Percentiles rank a stretch among this genome's conserved stretches.
Conservation (phyloP, 192 early-diverging fungal genomes). For the Mortierella claussenii region DNA sequence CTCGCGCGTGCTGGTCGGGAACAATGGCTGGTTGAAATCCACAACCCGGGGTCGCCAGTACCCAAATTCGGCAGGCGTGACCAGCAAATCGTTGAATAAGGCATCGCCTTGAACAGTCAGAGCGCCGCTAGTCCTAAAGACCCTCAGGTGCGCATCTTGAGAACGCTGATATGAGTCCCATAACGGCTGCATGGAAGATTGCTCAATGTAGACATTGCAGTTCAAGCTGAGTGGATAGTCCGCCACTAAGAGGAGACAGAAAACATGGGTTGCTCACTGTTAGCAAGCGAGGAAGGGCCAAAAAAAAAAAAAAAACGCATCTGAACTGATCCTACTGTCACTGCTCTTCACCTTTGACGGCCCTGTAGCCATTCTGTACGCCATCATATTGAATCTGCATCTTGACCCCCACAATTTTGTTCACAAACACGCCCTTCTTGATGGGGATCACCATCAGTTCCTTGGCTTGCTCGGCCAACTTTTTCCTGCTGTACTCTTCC, state of each 20-base stretch:
- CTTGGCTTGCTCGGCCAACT: constrained; percentile 7
- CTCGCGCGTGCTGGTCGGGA: not conserved
- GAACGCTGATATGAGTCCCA: constrained; percentile 46
- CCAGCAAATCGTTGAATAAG: constrained; percentile 3
- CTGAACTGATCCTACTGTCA: no score
- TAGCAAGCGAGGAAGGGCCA: no score
- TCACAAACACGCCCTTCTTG: constrained; percentile 45
- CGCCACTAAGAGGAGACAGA: constrained; percentile 11
- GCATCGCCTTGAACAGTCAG: not conserved
- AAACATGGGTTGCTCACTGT: no score
- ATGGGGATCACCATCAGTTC: constrained; percentile 40
- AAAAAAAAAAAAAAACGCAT: no score
- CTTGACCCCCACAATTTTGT: constrained; percentile 34
- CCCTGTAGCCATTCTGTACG: constrained; percentile 35
- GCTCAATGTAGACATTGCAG: constrained; percentile 34
- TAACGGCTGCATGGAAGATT: constrained; percentile 35
- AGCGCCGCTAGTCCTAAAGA: constrained; percentile 7
- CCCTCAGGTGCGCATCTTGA: constrained; percentile 27
- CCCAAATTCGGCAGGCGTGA: constrained; percentile 36
- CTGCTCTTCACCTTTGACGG: constrained; percentile 47
- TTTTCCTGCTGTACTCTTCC: not conserved
- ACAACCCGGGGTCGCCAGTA: constrained; percentile 32
- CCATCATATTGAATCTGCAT: constrained; percentile 46
- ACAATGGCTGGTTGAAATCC: constrained; percentile 3
- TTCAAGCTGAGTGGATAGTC: constrained; percentile 29